Conservation (phyloP, 495 filamentous ascomycete genomes). For the Neurospora discreta region DNA sequence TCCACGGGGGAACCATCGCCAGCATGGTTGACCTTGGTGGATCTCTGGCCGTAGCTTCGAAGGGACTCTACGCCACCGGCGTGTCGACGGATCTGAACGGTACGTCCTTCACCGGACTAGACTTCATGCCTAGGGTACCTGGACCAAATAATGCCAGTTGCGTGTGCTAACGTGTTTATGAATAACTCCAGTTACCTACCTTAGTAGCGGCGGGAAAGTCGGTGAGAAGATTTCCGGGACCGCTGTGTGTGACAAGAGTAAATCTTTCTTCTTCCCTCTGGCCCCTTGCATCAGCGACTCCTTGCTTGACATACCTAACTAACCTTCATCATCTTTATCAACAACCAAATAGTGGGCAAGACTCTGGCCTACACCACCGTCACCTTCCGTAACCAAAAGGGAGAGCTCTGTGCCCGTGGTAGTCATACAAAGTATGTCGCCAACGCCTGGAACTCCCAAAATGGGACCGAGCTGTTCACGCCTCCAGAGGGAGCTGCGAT, state of each 20-base stretch:
- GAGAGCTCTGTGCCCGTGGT: constrained; percentile 72
- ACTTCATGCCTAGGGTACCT: neutral
- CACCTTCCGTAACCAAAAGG: constrained; percentile 62
- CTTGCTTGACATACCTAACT: too few relatives aligned
- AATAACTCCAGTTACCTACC: constrained; percentile 64
- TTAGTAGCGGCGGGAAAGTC: constrained; percentile 69
- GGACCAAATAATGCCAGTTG: neutral
- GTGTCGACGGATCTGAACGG: constrained; percentile 90
- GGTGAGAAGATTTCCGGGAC: constrained; percentile 64
- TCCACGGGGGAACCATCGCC: constrained; percentile 92
- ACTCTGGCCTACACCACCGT: constrained; percentile 83
- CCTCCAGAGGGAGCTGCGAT: constrained; percentile 7
- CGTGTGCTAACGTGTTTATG: neutral
- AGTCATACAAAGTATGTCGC: constrained; percentile 81
- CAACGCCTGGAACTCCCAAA: constrained; percentile 5
- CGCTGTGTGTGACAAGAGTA: constrained; percentile 79
- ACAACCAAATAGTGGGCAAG: constrained; percentile 61
- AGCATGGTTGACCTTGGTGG: constrained; percentile 94
- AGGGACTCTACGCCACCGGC: constrained; percentile 76
- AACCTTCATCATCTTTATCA: neutral
- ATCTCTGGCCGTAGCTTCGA: constrained; percentile 84
- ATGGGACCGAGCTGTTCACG: constrained; percentile 1
- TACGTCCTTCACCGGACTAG: constrained; percentile 24
- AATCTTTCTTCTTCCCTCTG: constrained; percentile 9
- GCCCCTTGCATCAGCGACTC: neutral